phyloP scores from a whole-genome alignment of 2,329 filamentous ascomycete species.

The Sarocladium brachiariae region DNA sequence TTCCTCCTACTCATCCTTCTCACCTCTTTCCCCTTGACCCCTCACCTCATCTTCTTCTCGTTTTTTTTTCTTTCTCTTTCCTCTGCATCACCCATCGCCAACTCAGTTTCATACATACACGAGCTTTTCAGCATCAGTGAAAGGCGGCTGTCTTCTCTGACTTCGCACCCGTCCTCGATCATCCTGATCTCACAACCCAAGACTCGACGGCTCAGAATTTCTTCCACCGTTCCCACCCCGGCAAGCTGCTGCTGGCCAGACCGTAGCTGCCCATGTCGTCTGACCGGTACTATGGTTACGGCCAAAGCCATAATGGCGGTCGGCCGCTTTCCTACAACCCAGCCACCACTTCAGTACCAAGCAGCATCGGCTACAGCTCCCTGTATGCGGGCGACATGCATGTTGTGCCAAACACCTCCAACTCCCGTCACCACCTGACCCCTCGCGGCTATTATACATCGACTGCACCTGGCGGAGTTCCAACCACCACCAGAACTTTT shows the following conservation, averaged over 20 bases:
- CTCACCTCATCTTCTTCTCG: constrained; percentile 8
- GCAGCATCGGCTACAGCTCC: constrained; percentile 41
- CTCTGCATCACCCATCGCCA: background rate
- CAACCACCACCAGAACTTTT: constrained; percentile 47
- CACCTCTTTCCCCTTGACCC: background rate
- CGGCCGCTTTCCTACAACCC: constrained; percentile 40
- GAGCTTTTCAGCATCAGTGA: no score
- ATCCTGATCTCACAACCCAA: no score
- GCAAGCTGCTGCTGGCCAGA: background rate
- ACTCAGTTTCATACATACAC: background rate
- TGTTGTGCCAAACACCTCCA: constrained; percentile 38
- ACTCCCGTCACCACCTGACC: constrained; percentile 23
- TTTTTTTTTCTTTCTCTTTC: constrained; percentile 3
- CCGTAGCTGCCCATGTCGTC: constrained; percentile 35
- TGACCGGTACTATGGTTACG: constrained; percentile 36
- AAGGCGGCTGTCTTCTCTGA: no score
- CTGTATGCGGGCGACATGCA: constrained; percentile 49
- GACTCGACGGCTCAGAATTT: no score
- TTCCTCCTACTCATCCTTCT: constrained; percentile 12
- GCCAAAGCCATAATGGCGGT: constrained; percentile 31
- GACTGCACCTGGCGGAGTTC: constrained; percentile 26
- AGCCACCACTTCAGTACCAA: constrained; percentile 47
- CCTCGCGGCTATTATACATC: constrained; percentile 27
- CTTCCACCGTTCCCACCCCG: constrained; percentile 8
- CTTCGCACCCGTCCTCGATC: no score